A percentile compares a stretch with the other conserved stretches of the same genome.
Evolutionary conservation across 148 eudicot genomes (phyloP).

Genomic region (Silene uniflora): DNA sequence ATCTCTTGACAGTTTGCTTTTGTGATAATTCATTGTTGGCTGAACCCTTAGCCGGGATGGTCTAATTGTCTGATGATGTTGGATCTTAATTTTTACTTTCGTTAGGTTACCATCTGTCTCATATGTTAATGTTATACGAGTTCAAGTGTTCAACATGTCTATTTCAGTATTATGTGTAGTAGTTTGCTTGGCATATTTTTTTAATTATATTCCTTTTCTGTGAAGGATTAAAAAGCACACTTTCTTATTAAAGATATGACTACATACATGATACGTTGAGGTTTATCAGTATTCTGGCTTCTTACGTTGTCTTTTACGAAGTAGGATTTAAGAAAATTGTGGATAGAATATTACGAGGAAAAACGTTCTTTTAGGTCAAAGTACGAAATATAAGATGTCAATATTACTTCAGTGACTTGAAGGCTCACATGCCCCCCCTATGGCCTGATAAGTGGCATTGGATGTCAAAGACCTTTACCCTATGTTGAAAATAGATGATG

Average conservation of each 20-base stretch:
- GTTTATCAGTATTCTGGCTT: neutral
- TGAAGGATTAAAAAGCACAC: neutral
- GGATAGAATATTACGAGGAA: neutral
- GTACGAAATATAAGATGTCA: neutral
- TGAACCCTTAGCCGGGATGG: neutral
- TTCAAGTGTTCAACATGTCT: too few relatives aligned
- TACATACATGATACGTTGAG: neutral
- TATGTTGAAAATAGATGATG: neutral
- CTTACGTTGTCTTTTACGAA: neutral
- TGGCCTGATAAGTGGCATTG: neutral
- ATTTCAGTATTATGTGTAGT: too few relatives aligned
- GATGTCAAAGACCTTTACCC: neutral
- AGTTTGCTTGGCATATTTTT: neutral
- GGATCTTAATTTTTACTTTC: too few relatives aligned
- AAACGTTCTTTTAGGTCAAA: neutral
- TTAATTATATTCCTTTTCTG: neutral
- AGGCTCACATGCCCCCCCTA: neutral
- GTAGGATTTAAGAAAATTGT: neutral
- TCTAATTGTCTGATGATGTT: neutral
- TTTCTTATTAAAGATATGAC: too few relatives aligned
- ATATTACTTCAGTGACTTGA: neutral
- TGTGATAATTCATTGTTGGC: neutral
- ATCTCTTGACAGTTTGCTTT: neutral
- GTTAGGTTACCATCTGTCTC: too few relatives aligned
- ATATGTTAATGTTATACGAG: too few relatives aligned